Percentiles rank a stretch among this genome's conserved stretches.
Evolutionary conservation across 2,329 filamentous ascomycete genomes (phyloP).

Genomic region (Hypoxylon sp.): DNA sequence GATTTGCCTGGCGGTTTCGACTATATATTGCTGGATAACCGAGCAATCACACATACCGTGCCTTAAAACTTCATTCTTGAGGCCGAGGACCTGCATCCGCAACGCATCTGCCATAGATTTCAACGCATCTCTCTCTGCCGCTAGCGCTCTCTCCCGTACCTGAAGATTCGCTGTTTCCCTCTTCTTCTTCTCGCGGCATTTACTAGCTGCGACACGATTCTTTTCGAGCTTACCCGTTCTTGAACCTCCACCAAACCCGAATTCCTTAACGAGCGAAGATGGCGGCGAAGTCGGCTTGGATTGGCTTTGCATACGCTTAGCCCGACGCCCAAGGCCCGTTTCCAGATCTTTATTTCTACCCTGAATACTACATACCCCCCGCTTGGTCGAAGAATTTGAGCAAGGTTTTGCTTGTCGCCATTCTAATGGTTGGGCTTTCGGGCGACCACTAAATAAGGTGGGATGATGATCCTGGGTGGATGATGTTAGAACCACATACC

Average conservation of each 20-base stretch:
- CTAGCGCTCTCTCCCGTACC: constrained; percentile 6
- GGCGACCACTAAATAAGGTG: not conserved
- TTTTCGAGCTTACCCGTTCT: constrained; percentile 11
- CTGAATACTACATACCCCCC: not conserved
- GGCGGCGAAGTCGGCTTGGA: not conserved
- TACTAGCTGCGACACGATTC: constrained; percentile 31
- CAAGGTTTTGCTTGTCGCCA: not conserved
- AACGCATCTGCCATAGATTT: constrained; percentile 19
- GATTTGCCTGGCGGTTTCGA: constrained; percentile 21
- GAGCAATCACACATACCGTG: constrained; percentile 28
- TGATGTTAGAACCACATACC: not conserved
- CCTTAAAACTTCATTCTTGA: constrained; percentile 28
- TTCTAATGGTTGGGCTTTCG: not conserved
- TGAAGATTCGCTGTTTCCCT: constrained; percentile 19
- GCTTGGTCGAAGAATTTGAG: not conserved
- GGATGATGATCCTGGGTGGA: not conserved
- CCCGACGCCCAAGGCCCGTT: not conserved
- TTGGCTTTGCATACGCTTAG: constrained; percentile 8
- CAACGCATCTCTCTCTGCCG: constrained; percentile 18
- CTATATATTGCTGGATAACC: constrained; percentile 26
- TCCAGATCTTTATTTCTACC: not conserved
- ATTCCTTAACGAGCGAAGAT: constrained; percentile 4
- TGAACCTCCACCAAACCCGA: not conserved
- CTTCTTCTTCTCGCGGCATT: constrained; percentile 24
- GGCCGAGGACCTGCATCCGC: constrained; percentile 22